Evolutionary conservation across 1,284 basidiomycete species (phyloP), one percentile per base, ranked within the genome.

Genomic region (Marasmius tenuissimus): DNA sequence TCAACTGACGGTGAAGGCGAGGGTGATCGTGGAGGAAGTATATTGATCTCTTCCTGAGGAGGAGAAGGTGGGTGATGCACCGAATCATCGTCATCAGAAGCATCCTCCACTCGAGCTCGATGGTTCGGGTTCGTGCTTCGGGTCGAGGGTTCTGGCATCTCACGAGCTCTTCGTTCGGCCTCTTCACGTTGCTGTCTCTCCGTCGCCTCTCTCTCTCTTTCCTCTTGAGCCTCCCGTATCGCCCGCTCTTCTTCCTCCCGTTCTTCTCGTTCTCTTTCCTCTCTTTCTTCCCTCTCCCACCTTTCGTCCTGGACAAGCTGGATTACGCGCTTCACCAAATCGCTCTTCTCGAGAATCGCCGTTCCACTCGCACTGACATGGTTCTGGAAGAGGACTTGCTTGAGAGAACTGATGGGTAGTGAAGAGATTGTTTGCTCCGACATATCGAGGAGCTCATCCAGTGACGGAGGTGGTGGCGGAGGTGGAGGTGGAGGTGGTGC

Each of bases 371-470:
- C 77, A 60, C 81, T 83, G 27, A 92, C 89, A 60, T 89, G 88
- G 63, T 90, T 88, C 58, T 85, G 84, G 70, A 86, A 92, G 27
- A 95, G 74, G n/a, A 94, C 83, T 4, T 81, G 81, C 71, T 94
- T 94, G 57, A 95, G 79, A 34, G 81, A 78, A 16, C 84, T 79
- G 58, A 94, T 85, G 10, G 87, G 84, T 18, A 94, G 76, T 1
- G 79, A 74, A 0, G 78, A 72, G n/a, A 94, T 74, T 22, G 81
- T 79, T 8, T 82, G 81, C 3, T 79, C 73, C 0, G 83, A 74
- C 77, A 92, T 86, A 0, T 78, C 75, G 2, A 94, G 79, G 4
- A 95, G 80, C 45, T 86, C 81, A 52, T 90, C 85, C 16, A 93
- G 70, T 47, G 78, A 71, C 11, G 72, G 70, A 0, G 79, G 72